Base-by-base conservation (phyloP, 2,329 filamentous ascomycete genomes). In the Stylonectria norvegica region DNA sequence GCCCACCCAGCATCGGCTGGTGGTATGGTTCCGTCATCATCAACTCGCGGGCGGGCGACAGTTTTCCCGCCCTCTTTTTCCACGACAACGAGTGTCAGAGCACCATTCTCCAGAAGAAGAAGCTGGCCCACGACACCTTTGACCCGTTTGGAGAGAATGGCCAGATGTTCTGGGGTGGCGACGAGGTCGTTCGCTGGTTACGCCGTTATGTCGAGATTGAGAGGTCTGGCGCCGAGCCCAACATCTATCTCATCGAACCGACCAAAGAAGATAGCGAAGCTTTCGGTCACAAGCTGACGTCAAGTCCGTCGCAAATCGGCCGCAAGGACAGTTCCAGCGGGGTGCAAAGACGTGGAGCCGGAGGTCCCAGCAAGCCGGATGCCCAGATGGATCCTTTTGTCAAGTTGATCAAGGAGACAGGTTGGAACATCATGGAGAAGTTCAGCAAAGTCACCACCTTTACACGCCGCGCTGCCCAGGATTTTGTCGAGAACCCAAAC, bases 371-470 rank as follows among this genome's bases (percentile, higher is more conserved):
- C 40, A 53, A 63, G 29, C 59, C 71, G 42, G 86, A 91, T 55
- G 86, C 80, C 2, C 78, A 81, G 35, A 94, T 95, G 87, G 91
- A 98, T 58, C 90, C 91, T 1, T 80, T 98, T 34, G 87, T 87
- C 50, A 96, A 95, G 64, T 87, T 90, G 32, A 75, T 97, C 50
- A 97, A 96, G 62, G 90, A 97, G 63, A 89, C 91, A 0, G 81
- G 90, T 22, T 98, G 93, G 93, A 96, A 88, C 50, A 83, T 98
- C 41, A 79, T 98, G 69, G 93, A 98, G 65, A 93, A 94, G 63
- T 86, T 98, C 58, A 95, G 89, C 67, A 93, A 95, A 62, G 93
- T 98, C 33, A 98, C 93, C 1, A 97, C 89, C 0, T 96, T 98
- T 58, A 96, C 93, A 0, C 73, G 90, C 40, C 79, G 91, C 45